phyloP scores from a whole-genome alignment of 2,329 filamentous ascomycete species.

The Nannizziopsis arthrosporioides region DNA sequence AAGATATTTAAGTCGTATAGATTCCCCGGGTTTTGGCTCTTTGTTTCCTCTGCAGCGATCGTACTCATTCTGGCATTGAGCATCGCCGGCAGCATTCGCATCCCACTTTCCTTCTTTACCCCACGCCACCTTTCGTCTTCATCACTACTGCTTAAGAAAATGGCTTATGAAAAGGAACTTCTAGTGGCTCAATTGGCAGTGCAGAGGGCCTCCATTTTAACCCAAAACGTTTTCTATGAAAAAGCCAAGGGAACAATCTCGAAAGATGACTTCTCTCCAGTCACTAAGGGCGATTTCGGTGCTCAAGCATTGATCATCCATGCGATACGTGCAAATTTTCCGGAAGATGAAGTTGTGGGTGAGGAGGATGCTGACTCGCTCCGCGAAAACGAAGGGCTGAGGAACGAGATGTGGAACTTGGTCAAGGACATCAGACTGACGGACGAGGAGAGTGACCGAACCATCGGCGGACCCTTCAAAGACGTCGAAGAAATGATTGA shows the following conservation, averaged over 20 bases:
- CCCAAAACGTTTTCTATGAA: constrained; percentile 68
- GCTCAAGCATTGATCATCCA: constrained; percentile 93
- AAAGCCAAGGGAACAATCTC: constrained; percentile 88
- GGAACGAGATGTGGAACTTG: constrained; percentile 70
- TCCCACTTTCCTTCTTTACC: constrained; percentile 17
- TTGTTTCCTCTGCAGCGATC: constrained; percentile 3
- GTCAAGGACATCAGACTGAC: constrained; percentile 61
- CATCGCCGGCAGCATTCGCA: constrained; percentile 26
- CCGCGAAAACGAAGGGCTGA: constrained; percentile 56
- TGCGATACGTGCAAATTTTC: constrained; percentile 81
- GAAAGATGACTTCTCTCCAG: constrained; percentile 91
- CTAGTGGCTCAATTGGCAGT: constrained; percentile 77
- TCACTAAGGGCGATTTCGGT: constrained; percentile 96
- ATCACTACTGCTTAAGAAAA: constrained; percentile 20
- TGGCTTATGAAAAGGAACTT: constrained; percentile 63
- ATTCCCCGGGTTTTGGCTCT: constrained; percentile 5
- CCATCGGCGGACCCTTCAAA: constrained; percentile 58
- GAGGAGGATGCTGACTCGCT: constrained; percentile 85
- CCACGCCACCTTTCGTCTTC: constrained; percentile 17
- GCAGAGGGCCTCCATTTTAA: constrained; percentile 66
- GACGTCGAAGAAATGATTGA: constrained; percentile 51
- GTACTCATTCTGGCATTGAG: constrained; percentile 33
- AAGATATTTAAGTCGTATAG: constrained; percentile 7
- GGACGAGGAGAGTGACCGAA: constrained; percentile 51
- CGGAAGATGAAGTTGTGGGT: constrained; percentile 78